Evolutionary conservation across 2,329 filamentous ascomycete species (phyloP), one percentile per base, ranked within the genome.

Genomic region (Proliferodiscus dingleyae): DNA sequence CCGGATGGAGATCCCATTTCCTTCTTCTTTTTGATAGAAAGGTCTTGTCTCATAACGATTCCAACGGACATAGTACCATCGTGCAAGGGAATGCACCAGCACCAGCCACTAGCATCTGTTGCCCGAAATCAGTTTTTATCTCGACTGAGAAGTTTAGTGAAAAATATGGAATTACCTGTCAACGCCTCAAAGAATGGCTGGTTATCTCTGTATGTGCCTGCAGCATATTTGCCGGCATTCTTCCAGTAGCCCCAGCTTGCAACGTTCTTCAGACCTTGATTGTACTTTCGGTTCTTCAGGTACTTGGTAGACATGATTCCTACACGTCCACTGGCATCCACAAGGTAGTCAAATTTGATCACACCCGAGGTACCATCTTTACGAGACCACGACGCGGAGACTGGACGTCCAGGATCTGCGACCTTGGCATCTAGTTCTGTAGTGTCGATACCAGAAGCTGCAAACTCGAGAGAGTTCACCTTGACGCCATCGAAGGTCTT

Each of bases 161-260:
- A 19, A 19, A 7, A 18, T 36, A 26, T 26, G 11, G 24, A 26
- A 26, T 26, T 26, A 36, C 32, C 32, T 18, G 32, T 36, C n/a
- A 73, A 50, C 1, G 68, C 70, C 54, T 74, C 71, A 49, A 74
- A 74, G 42, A 64, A 70, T 0, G 71, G 71, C 0, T 55, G 55
- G 11, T 61, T 61, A 24, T 70, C 66, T 45, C 53, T 60, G 7
- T 51, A 33, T 0, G 66, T 69, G 3, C 68, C 70, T 2, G 41
- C 11, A 5, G 51, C 64, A 47, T 70, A 71, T 0, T 48, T 10
- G 3, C 52, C 59, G 6, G 56, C 60, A 7, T 60, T 62, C 41
- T 67, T 65, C 63, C 65, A 77, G 52, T 77, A 77, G 0, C 60
- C 68, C 73, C 72, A 77, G 41, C 49, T 69, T 5, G 74, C 72